A percentile compares a stretch with the other conserved stretches of the same genome.
phyloP scores from a whole-genome alignment of 140 eudicot species.

The Oenanthe javanica region DNA sequence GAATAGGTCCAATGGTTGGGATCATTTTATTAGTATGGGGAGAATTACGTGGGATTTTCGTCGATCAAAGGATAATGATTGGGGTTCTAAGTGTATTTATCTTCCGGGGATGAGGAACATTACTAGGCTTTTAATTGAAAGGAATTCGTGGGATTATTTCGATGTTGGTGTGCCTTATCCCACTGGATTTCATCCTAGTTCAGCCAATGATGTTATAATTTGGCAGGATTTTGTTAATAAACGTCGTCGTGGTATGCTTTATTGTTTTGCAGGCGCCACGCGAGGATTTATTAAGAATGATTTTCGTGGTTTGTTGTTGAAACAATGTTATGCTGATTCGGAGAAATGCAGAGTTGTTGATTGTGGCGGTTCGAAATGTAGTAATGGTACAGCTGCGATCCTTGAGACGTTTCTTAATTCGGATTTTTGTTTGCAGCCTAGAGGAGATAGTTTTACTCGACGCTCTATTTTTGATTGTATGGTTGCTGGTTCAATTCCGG shows the following conservation, averaged over 20 bases:
- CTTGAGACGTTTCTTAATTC: conserved; percentile 75
- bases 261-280: conserved; percentile 80
- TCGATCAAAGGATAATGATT: conserved; percentile 45
- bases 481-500: conserved; percentile 94
- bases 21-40: conserved; percentile 81
- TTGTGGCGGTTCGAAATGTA: conserved; percentile 66
- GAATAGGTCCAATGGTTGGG: conserved; percentile 64
- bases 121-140: conserved; percentile 73
- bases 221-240: conserved; percentile 71
- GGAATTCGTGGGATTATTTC: conserved; percentile 80
- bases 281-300: conserved; percentile 70
- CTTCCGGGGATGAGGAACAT: conserved; percentile 68
- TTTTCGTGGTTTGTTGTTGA: conserved; percentile 55
- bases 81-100: conserved; percentile 82
- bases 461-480: conserved; percentile 90
- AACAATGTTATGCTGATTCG: conserved; percentile 48
- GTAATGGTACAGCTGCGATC: conserved; percentile 53
- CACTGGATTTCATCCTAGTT: conserved; percentile 90
- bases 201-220: conserved; percentile 30
- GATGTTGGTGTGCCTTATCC: conserved; percentile 96
- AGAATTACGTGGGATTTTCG: conserved; percentile 97
- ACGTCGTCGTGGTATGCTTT: conserved; percentile 43
- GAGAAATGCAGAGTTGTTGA: conserved; percentile 74
- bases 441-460: conserved; percentile 90
- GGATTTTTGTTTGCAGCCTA: conserved; percentile 77